These are phyloP conservation scores for Boletus coccyginus DNA, from an alignment of 768 basidiomycete genomes.

Conservation along the genomic window DNA sequence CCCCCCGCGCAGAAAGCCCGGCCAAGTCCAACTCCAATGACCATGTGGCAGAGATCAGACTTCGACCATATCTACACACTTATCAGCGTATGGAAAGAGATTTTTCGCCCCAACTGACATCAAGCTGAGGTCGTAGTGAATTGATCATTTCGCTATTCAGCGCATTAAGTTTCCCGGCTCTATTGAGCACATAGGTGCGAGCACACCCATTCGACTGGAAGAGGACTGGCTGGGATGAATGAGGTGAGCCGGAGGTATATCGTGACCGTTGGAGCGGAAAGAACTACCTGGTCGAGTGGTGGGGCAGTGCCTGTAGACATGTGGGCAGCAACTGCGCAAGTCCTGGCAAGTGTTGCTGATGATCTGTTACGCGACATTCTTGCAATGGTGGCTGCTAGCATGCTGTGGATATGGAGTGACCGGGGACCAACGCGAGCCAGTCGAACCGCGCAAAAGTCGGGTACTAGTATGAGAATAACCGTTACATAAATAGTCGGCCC, in stretches of 20 bases:
- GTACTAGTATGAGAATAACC: background rate
- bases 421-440: background rate
- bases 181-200: constrained; percentile 76
- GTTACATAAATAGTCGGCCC: constrained; percentile 14
- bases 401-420: constrained; percentile 12
- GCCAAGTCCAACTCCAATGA: constrained; percentile 69
- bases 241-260: background rate
- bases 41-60: constrained; percentile 65
- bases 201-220: constrained; percentile 66
- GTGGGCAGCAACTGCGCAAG: constrained; percentile 33
- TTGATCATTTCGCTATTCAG: constrained; percentile 78
- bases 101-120: constrained; percentile 45
- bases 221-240: constrained; percentile 46
- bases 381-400: constrained; percentile 27
- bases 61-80: constrained; percentile 65
- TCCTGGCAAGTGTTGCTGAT: constrained; percentile 28
- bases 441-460: constrained; percentile 5
- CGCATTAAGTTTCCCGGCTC: constrained; percentile 78
- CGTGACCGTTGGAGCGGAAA: background rate
- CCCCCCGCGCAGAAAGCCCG: constrained; percentile 93
- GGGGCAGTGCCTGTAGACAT: constrained; percentile 29
- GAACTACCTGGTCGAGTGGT: constrained; percentile 25
- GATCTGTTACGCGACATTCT: constrained; percentile 30
- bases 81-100: constrained; percentile 5
- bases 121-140: constrained; percentile 66